Evolutionary conservation across 2,329 filamentous ascomycete genomes (phyloP).

Genomic region (Colletotrichum godetiae): DNA sequence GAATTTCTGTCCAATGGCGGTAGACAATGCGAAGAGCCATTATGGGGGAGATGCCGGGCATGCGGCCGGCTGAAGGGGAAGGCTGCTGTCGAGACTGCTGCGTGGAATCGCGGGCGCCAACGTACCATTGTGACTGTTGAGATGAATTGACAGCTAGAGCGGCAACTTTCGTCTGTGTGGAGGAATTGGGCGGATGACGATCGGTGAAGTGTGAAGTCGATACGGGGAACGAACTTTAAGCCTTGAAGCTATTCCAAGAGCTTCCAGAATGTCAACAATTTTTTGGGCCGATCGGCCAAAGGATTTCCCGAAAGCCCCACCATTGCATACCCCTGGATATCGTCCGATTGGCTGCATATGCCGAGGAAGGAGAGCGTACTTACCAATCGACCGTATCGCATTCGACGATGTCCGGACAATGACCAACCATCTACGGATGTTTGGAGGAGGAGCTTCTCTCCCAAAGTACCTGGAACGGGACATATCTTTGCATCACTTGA

Average conservation of each 20-base stretch:
- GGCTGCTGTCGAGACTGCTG: background rate
- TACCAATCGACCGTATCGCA: background rate
- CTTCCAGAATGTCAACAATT: slow-evolving; percentile 55
- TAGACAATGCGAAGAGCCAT: too few relatives aligned
- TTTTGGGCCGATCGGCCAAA: slow-evolving; percentile 41
- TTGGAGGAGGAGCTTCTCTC: too few relatives aligned
- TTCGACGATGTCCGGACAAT: too few relatives aligned
- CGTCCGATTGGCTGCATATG: background rate
- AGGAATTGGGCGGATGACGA: slow-evolving; percentile 28
- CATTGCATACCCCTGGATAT: background rate
- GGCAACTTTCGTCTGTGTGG: slow-evolving; percentile 42
- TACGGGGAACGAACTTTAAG: slow-evolving; percentile 41
- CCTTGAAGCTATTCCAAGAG: slow-evolving; percentile 51
- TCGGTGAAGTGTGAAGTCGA: slow-evolving; percentile 34
- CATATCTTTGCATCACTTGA: background rate
- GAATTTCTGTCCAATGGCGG: background rate
- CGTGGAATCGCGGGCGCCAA: background rate
- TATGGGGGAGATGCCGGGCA: background rate
- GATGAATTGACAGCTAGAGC: background rate
- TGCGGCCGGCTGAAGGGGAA: background rate
- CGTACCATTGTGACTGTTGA: slow-evolving; percentile 40
- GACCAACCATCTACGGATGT: too few relatives aligned
- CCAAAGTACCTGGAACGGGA: too few relatives aligned
- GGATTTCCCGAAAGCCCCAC: slow-evolving; percentile 35
- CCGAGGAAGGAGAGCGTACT: background rate